phyloP scores from a whole-genome alignment of 208 protist species.

The Leishmania gerbilli region DNA sequence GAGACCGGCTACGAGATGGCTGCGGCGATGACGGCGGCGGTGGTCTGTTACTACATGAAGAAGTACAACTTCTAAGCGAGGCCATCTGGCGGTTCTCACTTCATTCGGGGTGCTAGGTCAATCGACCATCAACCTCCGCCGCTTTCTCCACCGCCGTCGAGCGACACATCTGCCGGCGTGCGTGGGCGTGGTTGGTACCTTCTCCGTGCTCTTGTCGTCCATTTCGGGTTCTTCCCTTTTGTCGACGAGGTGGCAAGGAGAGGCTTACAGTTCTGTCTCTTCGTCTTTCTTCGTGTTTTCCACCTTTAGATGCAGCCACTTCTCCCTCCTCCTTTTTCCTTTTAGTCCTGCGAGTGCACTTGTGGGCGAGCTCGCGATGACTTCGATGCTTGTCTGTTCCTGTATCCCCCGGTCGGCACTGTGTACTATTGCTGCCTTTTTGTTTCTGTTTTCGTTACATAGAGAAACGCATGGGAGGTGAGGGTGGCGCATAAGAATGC shows the following conservation, averaged over 20 bases:
- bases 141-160: not conserved
- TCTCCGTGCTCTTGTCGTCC: not conserved
- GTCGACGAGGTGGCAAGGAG: conserved; percentile 7
- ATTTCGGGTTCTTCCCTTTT: conserved; percentile 4
- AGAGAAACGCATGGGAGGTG: conserved; percentile 7
- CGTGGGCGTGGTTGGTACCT: not conserved
- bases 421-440: conserved; percentile 11
- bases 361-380: not conserved
- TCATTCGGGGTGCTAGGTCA: not conserved
- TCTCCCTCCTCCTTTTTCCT: conserved; percentile 4
- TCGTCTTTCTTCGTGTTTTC: not conserved
- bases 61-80: conserved; percentile 46
- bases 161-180: not conserved
- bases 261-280: not conserved
- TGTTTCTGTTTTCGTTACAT: conserved; percentile 8
- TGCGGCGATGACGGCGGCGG: conserved; percentile 57
- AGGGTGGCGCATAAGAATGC: not conserved
- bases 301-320: conserved; percentile 5
- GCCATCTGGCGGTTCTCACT: not conserved
- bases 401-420: not conserved
- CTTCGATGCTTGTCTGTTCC: conserved; percentile 2
- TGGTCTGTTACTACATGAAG: conserved; percentile 68
- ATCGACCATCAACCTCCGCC: not conserved
- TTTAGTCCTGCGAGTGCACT: not conserved
- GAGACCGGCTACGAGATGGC: conserved; percentile 75